Conservation (phyloP, 306 rosid species). For the Alnus glutinosa region DNA sequence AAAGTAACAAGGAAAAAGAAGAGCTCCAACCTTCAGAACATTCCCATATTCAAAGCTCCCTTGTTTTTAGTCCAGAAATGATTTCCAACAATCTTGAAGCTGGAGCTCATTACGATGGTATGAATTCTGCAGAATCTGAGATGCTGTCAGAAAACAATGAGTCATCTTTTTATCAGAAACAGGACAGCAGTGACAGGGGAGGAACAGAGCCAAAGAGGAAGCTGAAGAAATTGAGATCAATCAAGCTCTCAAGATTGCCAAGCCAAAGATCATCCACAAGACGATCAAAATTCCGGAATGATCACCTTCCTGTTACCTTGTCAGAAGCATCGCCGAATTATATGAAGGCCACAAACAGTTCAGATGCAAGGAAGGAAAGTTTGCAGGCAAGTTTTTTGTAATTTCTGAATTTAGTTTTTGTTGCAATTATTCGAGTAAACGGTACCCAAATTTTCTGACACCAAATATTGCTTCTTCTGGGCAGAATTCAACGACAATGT, state of each 20-base stretch:
- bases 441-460: not conserved
- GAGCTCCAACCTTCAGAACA: not conserved
- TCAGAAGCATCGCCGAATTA: slow-evolving; percentile 51
- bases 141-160: slow-evolving; percentile 22
- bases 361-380: slow-evolving; percentile 51
- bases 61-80: slow-evolving; percentile 23
- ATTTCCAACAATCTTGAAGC: slow-evolving; percentile 21
- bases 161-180: slow-evolving; percentile 27
- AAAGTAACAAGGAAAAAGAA: not conserved
- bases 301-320: slow-evolving; percentile 26
- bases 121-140: slow-evolving; percentile 30
- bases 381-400: slow-evolving; percentile 47
- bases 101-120: slow-evolving; percentile 12
- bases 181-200: slow-evolving; percentile 23
- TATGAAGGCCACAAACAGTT: slow-evolving; percentile 53
- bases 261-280: slow-evolving; percentile 48
- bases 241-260: slow-evolving; percentile 53
- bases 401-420: slow-evolving; percentile 10
- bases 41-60: slow-evolving; percentile 7
- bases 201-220: slow-evolving; percentile 48
- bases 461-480: slow-evolving; percentile 28
- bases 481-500: slow-evolving; percentile 43
- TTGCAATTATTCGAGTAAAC: slow-evolving; percentile 13
- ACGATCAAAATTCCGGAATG: slow-evolving; percentile 33
- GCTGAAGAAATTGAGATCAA: slow-evolving; percentile 56